Percentiles rank a stretch among this genome's conserved stretches.
These are phyloP conservation scores for Pythium sp. DNA, from an alignment of 352 stramenopile genomes.

Conservation along the genomic window DNA sequence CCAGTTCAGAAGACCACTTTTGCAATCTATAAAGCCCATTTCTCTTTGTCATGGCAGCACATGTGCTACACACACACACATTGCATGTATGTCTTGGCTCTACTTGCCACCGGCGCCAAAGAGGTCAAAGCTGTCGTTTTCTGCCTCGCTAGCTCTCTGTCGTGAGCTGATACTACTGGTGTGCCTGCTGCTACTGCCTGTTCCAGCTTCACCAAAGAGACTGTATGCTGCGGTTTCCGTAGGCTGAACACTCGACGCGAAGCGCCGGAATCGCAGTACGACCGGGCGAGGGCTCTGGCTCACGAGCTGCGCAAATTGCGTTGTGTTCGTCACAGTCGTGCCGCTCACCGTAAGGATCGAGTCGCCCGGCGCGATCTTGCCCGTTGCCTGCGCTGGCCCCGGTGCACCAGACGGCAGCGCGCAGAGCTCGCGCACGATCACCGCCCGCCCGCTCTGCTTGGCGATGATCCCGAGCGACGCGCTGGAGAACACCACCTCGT, in stretches of 20 bases:
- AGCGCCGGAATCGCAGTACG: constrained; percentile 64
- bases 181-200: neutral
- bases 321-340: constrained; percentile 55
- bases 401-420: constrained; percentile 41
- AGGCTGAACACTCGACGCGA: constrained; percentile 26
- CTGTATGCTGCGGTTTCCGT: constrained; percentile 41
- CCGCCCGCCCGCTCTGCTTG: constrained; percentile 53
- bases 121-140: constrained; percentile 2
- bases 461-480: constrained; percentile 64
- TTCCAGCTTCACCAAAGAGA: constrained; percentile 60
- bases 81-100: neutral
- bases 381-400: constrained; percentile 41
- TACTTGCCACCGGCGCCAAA: neutral
- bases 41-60: neutral
- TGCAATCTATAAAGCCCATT: neutral
- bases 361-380: constrained; percentile 59
- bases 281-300: constrained; percentile 50
- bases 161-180: neutral
- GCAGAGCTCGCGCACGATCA: constrained; percentile 73
- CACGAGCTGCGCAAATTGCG: constrained; percentile 75
- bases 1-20: neutral
- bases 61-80: neutral
- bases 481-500: constrained; percentile 68
- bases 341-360: constrained; percentile 73
- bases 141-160: neutral